phyloP scores from a whole-genome alignment of 78 protist species.

The Blattamonas nauphoetae region DNA sequence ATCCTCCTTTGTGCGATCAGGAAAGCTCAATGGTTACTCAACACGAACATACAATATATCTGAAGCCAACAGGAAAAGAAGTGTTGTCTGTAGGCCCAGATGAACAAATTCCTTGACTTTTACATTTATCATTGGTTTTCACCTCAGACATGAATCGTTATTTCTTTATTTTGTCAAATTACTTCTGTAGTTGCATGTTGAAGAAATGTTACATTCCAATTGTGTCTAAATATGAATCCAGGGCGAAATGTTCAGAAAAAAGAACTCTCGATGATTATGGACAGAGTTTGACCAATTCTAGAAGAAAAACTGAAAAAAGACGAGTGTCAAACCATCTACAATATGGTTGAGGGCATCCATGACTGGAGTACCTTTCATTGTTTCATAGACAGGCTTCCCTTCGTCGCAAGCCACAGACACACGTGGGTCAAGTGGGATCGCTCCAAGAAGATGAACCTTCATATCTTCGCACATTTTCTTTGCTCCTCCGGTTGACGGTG shows the following conservation, averaged over 20 bases:
- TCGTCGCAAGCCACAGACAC: constrained; percentile 37
- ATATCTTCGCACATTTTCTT: constrained; percentile 14
- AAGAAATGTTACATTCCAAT: no score
- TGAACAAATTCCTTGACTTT: no score
- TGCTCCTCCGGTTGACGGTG: constrained; percentile 17
- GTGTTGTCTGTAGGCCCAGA: neutral
- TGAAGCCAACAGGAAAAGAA: neutral
- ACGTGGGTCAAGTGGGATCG: constrained; percentile 50
- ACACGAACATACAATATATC: neutral
- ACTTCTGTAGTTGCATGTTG: no score
- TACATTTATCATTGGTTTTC: no score
- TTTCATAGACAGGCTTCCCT: constrained; percentile 6
- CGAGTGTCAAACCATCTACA: no score
- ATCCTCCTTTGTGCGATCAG: neutral
- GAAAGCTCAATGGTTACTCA: neutral
- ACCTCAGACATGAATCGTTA: no score
- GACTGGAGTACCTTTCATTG: neutral
- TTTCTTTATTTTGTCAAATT: no score
- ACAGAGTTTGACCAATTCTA: no score
- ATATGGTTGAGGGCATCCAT: neutral
- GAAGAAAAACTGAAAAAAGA: no score
- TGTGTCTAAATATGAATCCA: no score
- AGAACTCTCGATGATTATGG: no score
- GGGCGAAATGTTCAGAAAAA: no score
- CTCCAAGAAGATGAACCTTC: constrained; percentile 41